phyloP scores from a whole-genome alignment of 2,329 filamentous ascomycete species.

The Thermomyces lanuginosus region DNA sequence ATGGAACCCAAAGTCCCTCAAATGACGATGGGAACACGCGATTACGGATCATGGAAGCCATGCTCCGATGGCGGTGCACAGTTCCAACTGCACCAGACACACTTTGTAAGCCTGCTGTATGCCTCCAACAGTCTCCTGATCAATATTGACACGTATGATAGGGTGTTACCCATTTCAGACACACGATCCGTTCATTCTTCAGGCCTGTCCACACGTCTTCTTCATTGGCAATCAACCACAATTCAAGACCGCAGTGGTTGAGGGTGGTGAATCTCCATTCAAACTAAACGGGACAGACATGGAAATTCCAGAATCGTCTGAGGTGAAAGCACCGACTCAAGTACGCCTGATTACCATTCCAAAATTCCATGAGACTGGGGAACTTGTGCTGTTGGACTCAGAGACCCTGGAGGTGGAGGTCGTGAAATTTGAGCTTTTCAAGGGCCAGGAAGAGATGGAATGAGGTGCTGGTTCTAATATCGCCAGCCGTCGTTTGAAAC shows the following conservation, averaged over 20 bases:
- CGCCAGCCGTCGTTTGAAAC: too few species aligned
- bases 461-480: too few species aligned
- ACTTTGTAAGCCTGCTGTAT: slow-evolving; percentile 47
- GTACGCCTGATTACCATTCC: slow-evolving; percentile 74
- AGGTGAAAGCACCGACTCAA: slow-evolving; percentile 44
- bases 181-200: slow-evolving; percentile 76
- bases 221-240: slow-evolving; percentile 72
- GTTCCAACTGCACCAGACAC: slow-evolving; percentile 95
- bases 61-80: slow-evolving; percentile 78
- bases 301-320: slow-evolving; percentile 17
- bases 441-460: slow-evolving; percentile 19
- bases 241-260: slow-evolving; percentile 56
- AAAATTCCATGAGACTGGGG: slow-evolving; percentile 58
- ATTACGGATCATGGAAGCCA: slow-evolving; percentile 81
- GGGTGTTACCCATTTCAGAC: slow-evolving; percentile 96
- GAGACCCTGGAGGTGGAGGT: slow-evolving; percentile 68
- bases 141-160: slow-evolving; percentile 19
- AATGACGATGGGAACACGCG: slow-evolving; percentile 46
- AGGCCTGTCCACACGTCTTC: slow-evolving; percentile 74
- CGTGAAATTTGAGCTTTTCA: slow-evolving; percentile 40
- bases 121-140: neutral
- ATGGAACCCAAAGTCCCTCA: slow-evolving; percentile 11
- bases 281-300: slow-evolving; percentile 18
- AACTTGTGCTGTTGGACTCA: slow-evolving; percentile 68
- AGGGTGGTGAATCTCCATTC: slow-evolving; percentile 27